phyloP scores from a whole-genome alignment of 768 basidiomycete species.

The Leccinum subtestaceum region DNA sequence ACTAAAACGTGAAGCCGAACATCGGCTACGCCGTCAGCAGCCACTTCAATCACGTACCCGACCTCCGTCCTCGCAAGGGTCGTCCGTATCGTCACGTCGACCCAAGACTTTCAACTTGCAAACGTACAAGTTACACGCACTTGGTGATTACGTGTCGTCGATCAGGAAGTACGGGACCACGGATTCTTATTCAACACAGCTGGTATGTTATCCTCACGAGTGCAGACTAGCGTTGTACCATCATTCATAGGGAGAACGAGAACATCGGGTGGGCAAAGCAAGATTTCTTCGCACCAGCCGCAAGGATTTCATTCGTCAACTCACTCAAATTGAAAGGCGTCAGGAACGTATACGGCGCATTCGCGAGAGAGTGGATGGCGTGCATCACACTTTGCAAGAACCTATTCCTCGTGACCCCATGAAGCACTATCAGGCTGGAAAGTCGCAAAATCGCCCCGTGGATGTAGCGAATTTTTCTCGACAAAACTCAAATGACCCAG shows the following conservation, averaged over 20 bases:
- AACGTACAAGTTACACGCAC: too few species aligned
- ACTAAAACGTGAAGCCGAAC: not conserved
- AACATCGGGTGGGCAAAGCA: not conserved
- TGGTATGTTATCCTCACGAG: not conserved
- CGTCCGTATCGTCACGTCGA: not conserved
- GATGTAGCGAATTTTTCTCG: not conserved
- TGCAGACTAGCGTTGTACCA: not conserved
- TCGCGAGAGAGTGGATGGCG: too few species aligned
- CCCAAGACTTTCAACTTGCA: not conserved
- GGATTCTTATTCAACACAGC: not conserved
- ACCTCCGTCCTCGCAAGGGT: not conserved
- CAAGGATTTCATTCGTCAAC: not conserved
- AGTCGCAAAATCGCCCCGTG: not conserved
- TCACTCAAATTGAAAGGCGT: not conserved
- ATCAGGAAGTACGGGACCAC: too few species aligned
- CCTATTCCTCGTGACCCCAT: too few species aligned
- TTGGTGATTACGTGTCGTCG: too few species aligned
- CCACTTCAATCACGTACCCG: not conserved
- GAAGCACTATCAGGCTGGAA: not conserved
- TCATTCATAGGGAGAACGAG: not conserved
- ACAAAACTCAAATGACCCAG: not conserved
- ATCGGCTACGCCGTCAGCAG: not conserved
- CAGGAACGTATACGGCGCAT: not conserved
- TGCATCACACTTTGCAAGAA: too few species aligned
- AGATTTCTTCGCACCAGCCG: not conserved